Evolutionary conservation across 2,329 filamentous ascomycete species (phyloP), one percentile per base, ranked within the genome.

Genomic region (Cordyceps militaris): DNA sequence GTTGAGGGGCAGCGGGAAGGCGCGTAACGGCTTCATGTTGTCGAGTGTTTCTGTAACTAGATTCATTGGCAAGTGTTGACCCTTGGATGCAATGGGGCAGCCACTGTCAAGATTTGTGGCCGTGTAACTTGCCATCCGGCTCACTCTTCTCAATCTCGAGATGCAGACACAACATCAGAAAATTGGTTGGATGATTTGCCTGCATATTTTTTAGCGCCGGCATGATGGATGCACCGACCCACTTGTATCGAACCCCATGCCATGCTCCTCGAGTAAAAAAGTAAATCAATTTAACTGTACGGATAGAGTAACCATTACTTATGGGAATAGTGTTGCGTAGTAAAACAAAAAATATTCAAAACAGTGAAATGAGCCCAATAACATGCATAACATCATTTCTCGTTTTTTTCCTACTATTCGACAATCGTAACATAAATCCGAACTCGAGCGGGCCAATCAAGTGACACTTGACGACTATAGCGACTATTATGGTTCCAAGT

Each of bases 1-100:
- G 50, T 79, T 79, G 14, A 93, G 67, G 1, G 84, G 76, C n/a
- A 84, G 76, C 1, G 86, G 85, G 64, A 92, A 90, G 3, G 68
- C 68, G 19, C 66, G 66, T 46, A 74, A 56, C 24, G 67, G 66
- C 61, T 65, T 70, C 70, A 71, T 71, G 4, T 6, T 21, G 6
- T 32, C 26, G 11, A 5, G 14, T 21, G n/a, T 6, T 38, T 38
- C 14, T 14, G n/a, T n/a, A n/a, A n/a, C n/a, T n/a, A n/a, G 14
- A 38, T 38, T 13, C 34, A 38, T 24, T 46, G 19, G 42, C 9
- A 38, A 38, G 11, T 46, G 43, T 21, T 23, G 7, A 24, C 16
- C 3, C 14, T 38, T 38, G 13, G n/a, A 49, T n/a, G n/a, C n/a
- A n/a, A n/a, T n/a, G n/a, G n/a, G n/a, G n/a, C n/a, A n/a, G n/a